phyloP scores from a whole-genome alignment of 2,329 filamentous ascomycete genomes.

The Pseudogymnoascus sp. region DNA sequence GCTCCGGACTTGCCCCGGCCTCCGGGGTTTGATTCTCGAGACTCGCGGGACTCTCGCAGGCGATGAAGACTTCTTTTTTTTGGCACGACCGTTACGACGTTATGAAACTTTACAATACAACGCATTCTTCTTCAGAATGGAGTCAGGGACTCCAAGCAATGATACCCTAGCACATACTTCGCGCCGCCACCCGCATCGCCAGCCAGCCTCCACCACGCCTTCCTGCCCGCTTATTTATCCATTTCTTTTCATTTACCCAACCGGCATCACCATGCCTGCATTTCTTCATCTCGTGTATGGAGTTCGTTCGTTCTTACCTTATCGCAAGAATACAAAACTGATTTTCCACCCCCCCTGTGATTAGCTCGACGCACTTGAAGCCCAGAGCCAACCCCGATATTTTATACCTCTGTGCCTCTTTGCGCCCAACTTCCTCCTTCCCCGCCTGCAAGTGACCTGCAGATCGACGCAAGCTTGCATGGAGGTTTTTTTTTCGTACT shows the following conservation, averaged over 20 bases:
- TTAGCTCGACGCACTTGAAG: not conserved
- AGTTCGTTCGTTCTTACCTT: conserved; percentile 8
- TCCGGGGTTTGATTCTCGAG: not conserved
- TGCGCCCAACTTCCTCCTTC: not conserved
- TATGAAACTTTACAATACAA: not conserved
- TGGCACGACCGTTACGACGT: not conserved
- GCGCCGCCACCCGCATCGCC: not conserved
- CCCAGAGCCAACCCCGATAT: not conserved
- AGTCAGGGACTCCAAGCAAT: not conserved
- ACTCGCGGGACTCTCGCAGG: not conserved
- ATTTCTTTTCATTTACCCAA: not conserved
- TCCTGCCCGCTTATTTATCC: not conserved
- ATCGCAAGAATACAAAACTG: not conserved
- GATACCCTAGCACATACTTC: not conserved
- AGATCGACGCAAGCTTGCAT: not conserved
- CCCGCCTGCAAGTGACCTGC: not conserved
- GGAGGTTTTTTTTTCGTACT: too few species aligned
- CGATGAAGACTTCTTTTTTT: not conserved
- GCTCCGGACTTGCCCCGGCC: not conserved
- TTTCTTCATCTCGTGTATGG: conserved; percentile 3
- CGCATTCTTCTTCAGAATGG: not conserved
- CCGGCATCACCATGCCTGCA: too few species aligned
- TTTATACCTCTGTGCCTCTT: not conserved
- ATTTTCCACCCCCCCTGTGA: not conserved
- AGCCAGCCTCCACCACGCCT: not conserved